A percentile compares a stretch with the other conserved stretches of the same genome.
Evolutionary conservation across 1,139 yeast genomes (phyloP).

Genomic region (Kodamaea plutei): DNA sequence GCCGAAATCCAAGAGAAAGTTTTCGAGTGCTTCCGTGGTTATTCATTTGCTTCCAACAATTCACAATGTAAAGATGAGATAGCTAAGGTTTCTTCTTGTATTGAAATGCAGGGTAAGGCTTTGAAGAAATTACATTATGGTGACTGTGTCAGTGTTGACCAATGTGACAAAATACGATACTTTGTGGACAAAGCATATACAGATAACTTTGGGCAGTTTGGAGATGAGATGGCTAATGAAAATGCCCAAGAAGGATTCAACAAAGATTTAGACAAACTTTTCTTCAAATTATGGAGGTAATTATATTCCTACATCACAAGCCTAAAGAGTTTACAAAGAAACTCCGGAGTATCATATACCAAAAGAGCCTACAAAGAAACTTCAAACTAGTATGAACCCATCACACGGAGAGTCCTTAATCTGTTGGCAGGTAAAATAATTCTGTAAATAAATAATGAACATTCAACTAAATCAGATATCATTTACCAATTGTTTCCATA

Average conservation of each 20-base stretch:
- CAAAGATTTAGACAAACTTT: conserved; percentile 30
- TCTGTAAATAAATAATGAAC: too few relatives aligned
- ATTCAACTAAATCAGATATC: too few relatives aligned
- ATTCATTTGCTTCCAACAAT: conserved; percentile 24
- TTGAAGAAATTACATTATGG: conserved; percentile 33
- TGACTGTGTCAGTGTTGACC: conserved; percentile 37
- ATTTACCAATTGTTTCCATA: conserved; percentile 45
- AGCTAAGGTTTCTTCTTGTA: conserved; percentile 25
- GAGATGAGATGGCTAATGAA: conserved; percentile 27
- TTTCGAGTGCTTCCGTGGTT: conserved; percentile 33
- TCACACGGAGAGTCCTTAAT: neutral
- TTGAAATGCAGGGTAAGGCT: conserved; percentile 33
- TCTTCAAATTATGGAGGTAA: conserved; percentile 35
- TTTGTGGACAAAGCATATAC: conserved; percentile 35
- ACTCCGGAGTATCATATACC: too few relatives aligned
- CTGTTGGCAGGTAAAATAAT: neutral
- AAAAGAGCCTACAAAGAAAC: too few relatives aligned
- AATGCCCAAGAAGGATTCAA: conserved; percentile 24
- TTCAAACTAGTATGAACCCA: too few relatives aligned
- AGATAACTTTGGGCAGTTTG: conserved; percentile 39
- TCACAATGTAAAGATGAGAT: conserved; percentile 32
- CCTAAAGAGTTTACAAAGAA: too few relatives aligned
- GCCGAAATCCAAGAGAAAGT: conserved; percentile 40
- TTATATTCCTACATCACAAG: neutral
- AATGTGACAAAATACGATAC: conserved; percentile 37